These are phyloP conservation scores for Macrophomina phaseolina DNA, from an alignment of 2,329 filamentous ascomycete species.

Conservation along the genomic window DNA sequence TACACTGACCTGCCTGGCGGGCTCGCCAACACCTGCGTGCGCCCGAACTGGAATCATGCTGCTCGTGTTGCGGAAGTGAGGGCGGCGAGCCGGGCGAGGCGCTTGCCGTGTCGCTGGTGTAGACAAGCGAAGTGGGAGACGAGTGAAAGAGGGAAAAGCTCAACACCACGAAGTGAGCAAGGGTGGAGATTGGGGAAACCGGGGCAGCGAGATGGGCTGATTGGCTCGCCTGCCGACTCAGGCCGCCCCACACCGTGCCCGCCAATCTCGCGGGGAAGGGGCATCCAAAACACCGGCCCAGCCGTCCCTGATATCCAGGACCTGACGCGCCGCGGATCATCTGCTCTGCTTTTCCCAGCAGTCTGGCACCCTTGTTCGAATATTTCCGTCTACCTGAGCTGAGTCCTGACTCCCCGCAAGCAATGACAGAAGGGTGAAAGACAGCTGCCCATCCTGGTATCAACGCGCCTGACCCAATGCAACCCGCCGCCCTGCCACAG, in stretches of 20 bases:
- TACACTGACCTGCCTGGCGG: too few relatives aligned
- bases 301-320: background rate
- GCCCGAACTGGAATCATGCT: background rate
- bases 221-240: conserved; percentile 9
- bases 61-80: background rate
- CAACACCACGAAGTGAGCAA: conserved; percentile 1
- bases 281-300: conserved; percentile 3
- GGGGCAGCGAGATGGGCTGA: background rate
- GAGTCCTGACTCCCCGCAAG: too few relatives aligned
- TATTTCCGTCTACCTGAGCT: too few relatives aligned
- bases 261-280: conserved; percentile 20
- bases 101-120: background rate
- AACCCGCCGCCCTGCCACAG: background rate
- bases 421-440: too few relatives aligned
- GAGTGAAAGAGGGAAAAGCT: background rate
- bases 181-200: conserved; percentile 1
- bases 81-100: background rate
- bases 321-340: background rate
- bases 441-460: background rate
- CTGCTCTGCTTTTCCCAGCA: background rate
- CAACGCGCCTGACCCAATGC: background rate
- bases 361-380: too few relatives aligned
- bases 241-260: background rate
- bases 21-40: background rate
- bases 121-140: background rate